Percentiles rank a stretch among this genome's conserved stretches.
phyloP scores from a whole-genome alignment of 177 flowering plant genomes.

The Tripterygium wilfordii region DNA sequence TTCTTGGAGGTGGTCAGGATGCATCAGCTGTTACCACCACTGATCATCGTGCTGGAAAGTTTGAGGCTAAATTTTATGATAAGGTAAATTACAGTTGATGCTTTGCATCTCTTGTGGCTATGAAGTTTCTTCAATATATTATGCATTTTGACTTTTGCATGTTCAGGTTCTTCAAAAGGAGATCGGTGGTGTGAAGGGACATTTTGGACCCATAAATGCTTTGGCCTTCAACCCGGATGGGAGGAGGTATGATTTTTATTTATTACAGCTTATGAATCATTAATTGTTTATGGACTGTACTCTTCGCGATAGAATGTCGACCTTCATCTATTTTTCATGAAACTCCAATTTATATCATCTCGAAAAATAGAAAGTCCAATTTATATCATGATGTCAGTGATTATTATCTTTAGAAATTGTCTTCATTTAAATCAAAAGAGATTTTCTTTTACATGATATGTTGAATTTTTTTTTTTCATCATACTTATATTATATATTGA shows the following conservation, averaged over 20 bases:
- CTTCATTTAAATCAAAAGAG: no score
- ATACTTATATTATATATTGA: no score
- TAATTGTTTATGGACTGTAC: no score
- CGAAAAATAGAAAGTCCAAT: no score
- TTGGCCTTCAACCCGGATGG: conserved; percentile 97
- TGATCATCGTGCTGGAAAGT: conserved; percentile 93
- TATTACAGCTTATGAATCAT: neutral
- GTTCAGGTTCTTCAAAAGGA: conserved; percentile 79
- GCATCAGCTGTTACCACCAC: conserved; percentile 81
- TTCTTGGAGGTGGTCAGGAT: conserved; percentile 97
- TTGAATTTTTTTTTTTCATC: no score
- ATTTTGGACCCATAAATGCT: conserved; percentile 95
- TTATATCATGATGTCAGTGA: no score
- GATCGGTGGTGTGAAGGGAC: conserved; percentile 95
- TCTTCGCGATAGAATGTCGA: no score
- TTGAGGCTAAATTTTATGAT: conserved; percentile 89
- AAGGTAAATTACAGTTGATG: conserved; percentile 35
- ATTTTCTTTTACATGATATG: no score
- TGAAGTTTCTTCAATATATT: conserved; percentile 1
- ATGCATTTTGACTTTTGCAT: neutral
- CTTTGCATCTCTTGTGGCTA: neutral
- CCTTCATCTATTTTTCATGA: no score
- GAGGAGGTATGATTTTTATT: conserved; percentile 43
- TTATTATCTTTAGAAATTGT: no score
- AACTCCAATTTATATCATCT: no score